Percentiles rank a stretch among this genome's conserved stretches.
phyloP scores from a whole-genome alignment of 2,329 filamentous ascomycete species.

The Aspergillaceae sp. region DNA sequence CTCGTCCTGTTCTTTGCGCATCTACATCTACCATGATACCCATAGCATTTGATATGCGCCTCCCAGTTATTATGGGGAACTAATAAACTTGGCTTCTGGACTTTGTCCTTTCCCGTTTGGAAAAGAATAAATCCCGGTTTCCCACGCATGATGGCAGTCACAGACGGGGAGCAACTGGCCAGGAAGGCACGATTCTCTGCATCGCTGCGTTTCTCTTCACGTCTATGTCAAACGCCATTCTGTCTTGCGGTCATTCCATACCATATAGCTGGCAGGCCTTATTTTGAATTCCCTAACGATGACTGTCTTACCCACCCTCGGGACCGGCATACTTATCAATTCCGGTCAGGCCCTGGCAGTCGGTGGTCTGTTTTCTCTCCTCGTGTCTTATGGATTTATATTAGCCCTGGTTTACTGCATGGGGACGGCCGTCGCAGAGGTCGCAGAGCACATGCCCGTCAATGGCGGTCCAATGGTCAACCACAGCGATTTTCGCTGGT shows the following conservation, averaged over 20 bases:
- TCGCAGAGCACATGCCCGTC: constrained; percentile 29
- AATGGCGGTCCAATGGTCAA: constrained; percentile 33
- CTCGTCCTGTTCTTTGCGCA: neutral
- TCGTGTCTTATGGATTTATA: constrained; percentile 45
- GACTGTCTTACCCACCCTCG: constrained; percentile 50
- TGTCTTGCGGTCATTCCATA: too few species aligned
- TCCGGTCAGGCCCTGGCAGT: constrained; percentile 45
- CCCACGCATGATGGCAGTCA: too few species aligned
- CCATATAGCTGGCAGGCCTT: neutral
- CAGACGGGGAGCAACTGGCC: neutral
- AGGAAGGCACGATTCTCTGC: neutral
- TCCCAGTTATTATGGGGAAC: neutral
- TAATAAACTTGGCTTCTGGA: neutral
- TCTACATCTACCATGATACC: neutral
- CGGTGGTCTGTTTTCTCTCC: constrained; percentile 44
- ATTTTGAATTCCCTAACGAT: constrained; percentile 38
- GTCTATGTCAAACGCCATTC: too few species aligned
- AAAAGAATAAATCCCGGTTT: neutral
- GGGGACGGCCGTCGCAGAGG: constrained; percentile 37
- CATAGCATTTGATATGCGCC: neutral
- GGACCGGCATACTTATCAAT: constrained; percentile 48
- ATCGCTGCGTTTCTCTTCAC: too few species aligned
- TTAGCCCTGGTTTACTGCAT: constrained; percentile 41
- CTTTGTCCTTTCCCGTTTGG: neutral
- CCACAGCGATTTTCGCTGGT: constrained; percentile 40